These are phyloP conservation scores for Kurtzmaniella cleridarum DNA, from an alignment of 805 yeast genomes.

Conservation along the genomic window DNA sequence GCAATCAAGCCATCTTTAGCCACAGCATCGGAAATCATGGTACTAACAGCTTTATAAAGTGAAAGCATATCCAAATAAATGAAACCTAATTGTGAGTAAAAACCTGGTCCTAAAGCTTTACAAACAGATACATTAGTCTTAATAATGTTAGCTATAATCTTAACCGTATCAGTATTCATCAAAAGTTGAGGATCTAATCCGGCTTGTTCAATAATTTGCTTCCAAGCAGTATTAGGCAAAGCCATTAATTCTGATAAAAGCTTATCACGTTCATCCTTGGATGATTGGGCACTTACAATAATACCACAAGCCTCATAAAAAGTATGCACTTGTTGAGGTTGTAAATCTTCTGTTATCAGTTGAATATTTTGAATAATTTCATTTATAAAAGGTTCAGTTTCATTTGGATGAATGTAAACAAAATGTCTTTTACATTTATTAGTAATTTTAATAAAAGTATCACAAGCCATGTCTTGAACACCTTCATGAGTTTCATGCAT, in stretches of 20 bases:
- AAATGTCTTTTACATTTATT: conserved; percentile 94
- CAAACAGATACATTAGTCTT: conserved; percentile 96
- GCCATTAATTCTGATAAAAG: conserved; percentile 77
- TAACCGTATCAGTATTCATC: conserved; percentile 77
- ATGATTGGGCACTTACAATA: conserved; percentile 82
- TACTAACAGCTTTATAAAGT: conserved; percentile 81
- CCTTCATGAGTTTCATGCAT: conserved; percentile 99
- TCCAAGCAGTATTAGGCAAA: conserved; percentile 93
- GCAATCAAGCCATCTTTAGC: conserved; percentile 81
- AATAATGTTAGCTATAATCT: conserved; percentile 86
- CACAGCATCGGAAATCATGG: conserved; percentile 77
- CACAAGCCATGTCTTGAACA: conserved; percentile 99
- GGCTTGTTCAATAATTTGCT: conserved; percentile 78
- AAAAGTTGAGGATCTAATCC: conserved; percentile 77
- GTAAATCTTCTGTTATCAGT: conserved; percentile 82
- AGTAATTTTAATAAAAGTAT: conserved; percentile 93
- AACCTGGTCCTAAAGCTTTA: conserved; percentile 88
- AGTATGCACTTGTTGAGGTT: conserved; percentile 96
- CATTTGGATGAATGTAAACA: conserved; percentile 80
- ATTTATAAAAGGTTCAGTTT: conserved; percentile 84
- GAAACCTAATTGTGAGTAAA: conserved; percentile 78
- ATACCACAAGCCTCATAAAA: conserved; percentile 97
- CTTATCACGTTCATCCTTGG: conserved; percentile 61
- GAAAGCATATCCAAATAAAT: conserved; percentile 88
- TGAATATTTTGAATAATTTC: conserved; percentile 83